Evolutionary conservation across 2,329 filamentous ascomycete species (phyloP).

Genomic region (Calonectria leucothoes): DNA sequence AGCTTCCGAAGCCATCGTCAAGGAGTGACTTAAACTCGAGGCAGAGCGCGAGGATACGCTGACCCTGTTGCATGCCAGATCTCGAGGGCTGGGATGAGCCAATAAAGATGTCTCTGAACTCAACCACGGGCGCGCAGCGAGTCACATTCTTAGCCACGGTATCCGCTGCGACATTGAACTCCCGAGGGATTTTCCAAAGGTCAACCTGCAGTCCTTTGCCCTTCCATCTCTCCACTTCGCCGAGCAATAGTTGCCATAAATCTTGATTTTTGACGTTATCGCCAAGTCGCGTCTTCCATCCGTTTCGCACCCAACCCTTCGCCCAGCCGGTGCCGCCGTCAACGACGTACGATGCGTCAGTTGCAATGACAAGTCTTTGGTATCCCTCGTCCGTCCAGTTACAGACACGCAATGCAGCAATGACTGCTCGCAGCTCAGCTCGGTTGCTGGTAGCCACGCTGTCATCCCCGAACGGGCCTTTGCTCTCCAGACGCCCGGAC

Average conservation of each 20-base stretch:
- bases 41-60: constrained; percentile 9
- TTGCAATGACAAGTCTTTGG: constrained; percentile 54
- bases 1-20: background rate
- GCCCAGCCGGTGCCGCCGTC: constrained; percentile 24
- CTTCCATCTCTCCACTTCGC: constrained; percentile 48
- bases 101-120: constrained; percentile 8
- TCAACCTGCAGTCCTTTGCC: constrained; percentile 48
- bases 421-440: constrained; percentile 27
- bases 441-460: constrained; percentile 57
- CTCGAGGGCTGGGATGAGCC: background rate
- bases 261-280: constrained; percentile 60
- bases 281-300: constrained; percentile 54
- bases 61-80: background rate
- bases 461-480: constrained; percentile 53
- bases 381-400: constrained; percentile 42
- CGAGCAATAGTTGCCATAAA: constrained; percentile 62
- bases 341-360: constrained; percentile 25
- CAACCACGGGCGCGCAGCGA: background rate
- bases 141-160: constrained; percentile 49
- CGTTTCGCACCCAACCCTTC: constrained; percentile 44
- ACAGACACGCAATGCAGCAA: constrained; percentile 13
- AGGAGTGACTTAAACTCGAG: constrained; percentile 3
- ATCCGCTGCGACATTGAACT: constrained; percentile 57
- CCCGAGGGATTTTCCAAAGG: constrained; percentile 61
- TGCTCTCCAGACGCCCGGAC: constrained; percentile 52